Evolutionary conservation across 129 eudicot genomes (phyloP).

Genomic region (Ambrosia artemisiifolia): DNA sequence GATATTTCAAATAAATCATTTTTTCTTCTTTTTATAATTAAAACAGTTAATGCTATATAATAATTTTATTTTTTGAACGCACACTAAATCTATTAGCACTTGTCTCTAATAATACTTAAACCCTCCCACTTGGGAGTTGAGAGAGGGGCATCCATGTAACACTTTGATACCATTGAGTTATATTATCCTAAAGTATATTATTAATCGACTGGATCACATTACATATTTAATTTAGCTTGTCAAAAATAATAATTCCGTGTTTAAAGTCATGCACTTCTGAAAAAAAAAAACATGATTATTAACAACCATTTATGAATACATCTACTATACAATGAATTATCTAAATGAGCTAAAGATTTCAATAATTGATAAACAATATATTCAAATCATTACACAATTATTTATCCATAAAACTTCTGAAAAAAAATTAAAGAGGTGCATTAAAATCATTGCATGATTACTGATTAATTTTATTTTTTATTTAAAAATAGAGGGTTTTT

Average conservation of each 20-base stretch:
- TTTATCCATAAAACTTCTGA: neutral
- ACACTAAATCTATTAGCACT: too few species aligned
- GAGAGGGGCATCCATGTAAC: too few species aligned
- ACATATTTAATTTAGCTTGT: neutral
- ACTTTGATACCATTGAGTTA: too few species aligned
- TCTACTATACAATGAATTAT: conserved; percentile 18
- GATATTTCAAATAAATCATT: too few species aligned
- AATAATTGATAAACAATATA: neutral
- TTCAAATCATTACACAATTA: neutral
- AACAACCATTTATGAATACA: conserved; percentile 10
- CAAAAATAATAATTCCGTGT: neutral
- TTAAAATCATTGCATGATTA: neutral
- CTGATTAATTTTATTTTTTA: too few species aligned
- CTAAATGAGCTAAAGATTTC: conserved; percentile 5
- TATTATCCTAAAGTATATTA: too few species aligned
- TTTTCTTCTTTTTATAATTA: too few species aligned
- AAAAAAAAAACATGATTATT: conserved; percentile 6
- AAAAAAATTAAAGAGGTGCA: neutral
- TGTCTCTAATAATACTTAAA: too few species aligned
- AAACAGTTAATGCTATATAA: too few species aligned
- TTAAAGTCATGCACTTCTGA: neutral
- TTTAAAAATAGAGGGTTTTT: too few species aligned
- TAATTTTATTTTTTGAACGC: too few species aligned
- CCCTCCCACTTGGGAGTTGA: too few species aligned
- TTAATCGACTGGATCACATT: neutral